phyloP scores from a whole-genome alignment of 805 yeast genomes.

The Scheffersomyces lignosus region DNA sequence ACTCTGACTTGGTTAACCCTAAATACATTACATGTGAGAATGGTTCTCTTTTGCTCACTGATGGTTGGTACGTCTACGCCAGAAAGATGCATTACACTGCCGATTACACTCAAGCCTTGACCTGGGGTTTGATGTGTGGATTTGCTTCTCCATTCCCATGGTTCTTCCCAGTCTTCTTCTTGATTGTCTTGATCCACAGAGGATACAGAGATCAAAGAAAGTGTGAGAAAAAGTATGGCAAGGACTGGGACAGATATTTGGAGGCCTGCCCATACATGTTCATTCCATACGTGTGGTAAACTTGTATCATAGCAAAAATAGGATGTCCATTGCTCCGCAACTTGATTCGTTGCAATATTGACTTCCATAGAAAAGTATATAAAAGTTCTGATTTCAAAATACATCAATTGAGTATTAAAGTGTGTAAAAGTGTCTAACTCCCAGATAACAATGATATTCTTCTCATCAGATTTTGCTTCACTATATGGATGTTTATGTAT shows the following conservation, averaged over 20 bases:
- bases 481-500: too few species aligned
- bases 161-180: slow-evolving; percentile 93
- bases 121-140: slow-evolving; percentile 94
- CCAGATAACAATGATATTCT: too few species aligned
- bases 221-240: slow-evolving; percentile 86
- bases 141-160: slow-evolving; percentile 87
- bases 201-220: slow-evolving; percentile 84
- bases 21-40: slow-evolving; percentile 78
- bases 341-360: too few species aligned
- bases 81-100: slow-evolving; percentile 96
- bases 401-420: too few species aligned
- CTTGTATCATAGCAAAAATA: background rate
- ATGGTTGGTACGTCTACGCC: slow-evolving; percentile 94
- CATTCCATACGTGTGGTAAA: slow-evolving; percentile 79
- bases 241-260: slow-evolving; percentile 86
- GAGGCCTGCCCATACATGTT: slow-evolving; percentile 88
- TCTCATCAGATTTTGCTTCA: too few species aligned
- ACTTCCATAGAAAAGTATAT: too few species aligned
- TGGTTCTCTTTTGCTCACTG: slow-evolving; percentile 82
- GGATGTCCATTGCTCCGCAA: too few species aligned
- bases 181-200: slow-evolving; percentile 84
- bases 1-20: slow-evolving; percentile 80
- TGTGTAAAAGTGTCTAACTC: too few species aligned
- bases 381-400: too few species aligned
- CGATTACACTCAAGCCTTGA: slow-evolving; percentile 80